These are phyloP conservation scores for Pseudonitzschia delicatissima DNA, from an alignment of 108 stramenopile species.

Conservation along the genomic window DNA sequence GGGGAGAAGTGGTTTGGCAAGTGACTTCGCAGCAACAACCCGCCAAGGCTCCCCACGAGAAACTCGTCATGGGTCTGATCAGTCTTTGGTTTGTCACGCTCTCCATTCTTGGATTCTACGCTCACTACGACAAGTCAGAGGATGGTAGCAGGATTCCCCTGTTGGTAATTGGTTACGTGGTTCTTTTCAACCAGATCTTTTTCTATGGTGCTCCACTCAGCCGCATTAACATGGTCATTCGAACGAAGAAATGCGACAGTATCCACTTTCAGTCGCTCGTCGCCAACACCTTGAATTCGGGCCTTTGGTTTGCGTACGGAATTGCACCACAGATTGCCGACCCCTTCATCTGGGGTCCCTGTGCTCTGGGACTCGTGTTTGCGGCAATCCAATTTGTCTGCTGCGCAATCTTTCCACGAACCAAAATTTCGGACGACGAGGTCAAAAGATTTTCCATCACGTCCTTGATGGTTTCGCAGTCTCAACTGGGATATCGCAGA, in stretches of 20 bases:
- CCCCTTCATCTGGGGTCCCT: conserved; percentile 65
- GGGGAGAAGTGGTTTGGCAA: conserved; percentile 45
- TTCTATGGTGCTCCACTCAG: conserved; percentile 84
- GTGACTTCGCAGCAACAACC: conserved; percentile 54
- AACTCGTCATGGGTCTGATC: conserved; percentile 45
- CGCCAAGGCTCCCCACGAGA: conserved; percentile 65
- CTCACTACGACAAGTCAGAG: not conserved
- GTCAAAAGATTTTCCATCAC: no score
- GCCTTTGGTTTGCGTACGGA: conserved; percentile 73
- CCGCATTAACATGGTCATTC: conserved; percentile 54
- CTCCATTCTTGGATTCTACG: conserved; percentile 21
- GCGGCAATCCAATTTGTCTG: conserved; percentile 58
- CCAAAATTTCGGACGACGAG: no score
- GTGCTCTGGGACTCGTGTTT: conserved; percentile 63
- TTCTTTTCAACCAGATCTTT: conserved; percentile 72
- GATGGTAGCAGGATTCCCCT: not conserved
- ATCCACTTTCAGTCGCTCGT: conserved; percentile 74
- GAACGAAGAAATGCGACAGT: conserved; percentile 41
- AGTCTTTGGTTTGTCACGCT: conserved; percentile 47
- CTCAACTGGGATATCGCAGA: no score
- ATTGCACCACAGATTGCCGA: conserved; percentile 51
- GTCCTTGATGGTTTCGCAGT: no score
- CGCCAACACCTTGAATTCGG: conserved; percentile 60
- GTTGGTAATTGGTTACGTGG: conserved; percentile 50
- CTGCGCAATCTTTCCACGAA: conserved; percentile 26